Evolutionary conservation across 2,329 filamentous ascomycete species (phyloP), one percentile per base, ranked within the genome.

Genomic region (Madurella fahalii): DNA sequence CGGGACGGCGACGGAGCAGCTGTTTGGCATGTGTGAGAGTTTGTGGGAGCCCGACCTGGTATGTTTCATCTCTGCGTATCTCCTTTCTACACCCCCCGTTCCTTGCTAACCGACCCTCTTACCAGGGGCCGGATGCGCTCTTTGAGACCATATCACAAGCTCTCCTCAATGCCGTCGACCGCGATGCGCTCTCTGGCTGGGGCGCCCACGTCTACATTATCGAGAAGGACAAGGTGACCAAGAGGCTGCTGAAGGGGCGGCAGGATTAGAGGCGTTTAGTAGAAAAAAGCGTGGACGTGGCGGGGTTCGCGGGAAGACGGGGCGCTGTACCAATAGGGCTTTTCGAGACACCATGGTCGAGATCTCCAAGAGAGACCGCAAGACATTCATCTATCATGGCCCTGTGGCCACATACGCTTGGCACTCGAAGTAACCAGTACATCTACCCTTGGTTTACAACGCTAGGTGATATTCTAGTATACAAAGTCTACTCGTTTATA

Each of bases 161-260:
- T 50, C 81, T 99, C 57, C 81, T 99, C 65, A 97, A 95, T 74
- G 94, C 94, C 57, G 90, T 97, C 55, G 94, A 99, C 74, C 84
- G 94, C 76, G 94, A 99, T 74, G 94, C 94, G 50, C 80, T 99
- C 61, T 96, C 93, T 39, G 94, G 94, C 62, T 97, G 94, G 94
- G 94, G 94, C 71, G 94, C 94, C 40, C 91, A 99, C 70, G 94
- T 99, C 65, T 99, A 97, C 78, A 95, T 99, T 69, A 95, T 99
- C 73, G 94, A 97, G 81, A 99, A 99, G 83, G 92, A 96, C 78
- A 97, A 97, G 88, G 90, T 99, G 61, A 97, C 94, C 68, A 96
- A 97, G 87, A 83, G 94, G 72, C 84, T 99, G 85, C 80, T 99
- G 73, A 97, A 97, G 85, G 92, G 92, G 70, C 85, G 92, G 79